phyloP scores from a whole-genome alignment of 768 basidiomycete genomes.

The Pleurotus giganteus region DNA sequence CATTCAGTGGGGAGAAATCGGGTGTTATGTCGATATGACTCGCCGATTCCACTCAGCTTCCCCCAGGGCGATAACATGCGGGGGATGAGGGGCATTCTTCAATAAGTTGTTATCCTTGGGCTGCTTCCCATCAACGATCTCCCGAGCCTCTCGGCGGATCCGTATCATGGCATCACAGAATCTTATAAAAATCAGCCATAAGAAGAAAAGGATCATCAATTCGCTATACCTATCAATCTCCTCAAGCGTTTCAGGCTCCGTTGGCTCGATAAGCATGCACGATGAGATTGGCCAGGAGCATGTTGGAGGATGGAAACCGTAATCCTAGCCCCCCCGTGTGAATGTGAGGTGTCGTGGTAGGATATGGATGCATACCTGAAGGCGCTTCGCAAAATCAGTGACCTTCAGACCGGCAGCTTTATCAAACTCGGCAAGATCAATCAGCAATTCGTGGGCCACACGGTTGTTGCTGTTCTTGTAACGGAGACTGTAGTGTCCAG shows the following conservation, averaged over 20 bases:
- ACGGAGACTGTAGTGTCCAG: constrained; percentile 79
- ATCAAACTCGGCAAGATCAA: constrained; percentile 95
- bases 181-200: constrained; percentile 33
- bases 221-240: constrained; percentile 77
- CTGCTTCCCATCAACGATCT: constrained; percentile 83
- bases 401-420: constrained; percentile 89
- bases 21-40: constrained; percentile 17
- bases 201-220: neutral
- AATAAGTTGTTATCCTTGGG: constrained; percentile 90
- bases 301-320: constrained; percentile 95
- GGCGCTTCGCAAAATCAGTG: constrained; percentile 92
- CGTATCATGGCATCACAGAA: constrained; percentile 99
- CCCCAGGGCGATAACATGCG: constrained; percentile 66
- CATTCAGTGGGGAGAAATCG: constrained; percentile 10
- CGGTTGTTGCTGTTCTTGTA: constrained; percentile 90
- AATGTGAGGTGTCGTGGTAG: no score
- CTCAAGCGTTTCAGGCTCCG: constrained; percentile 91
- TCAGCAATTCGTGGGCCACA: constrained; percentile 94
- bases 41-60: constrained; percentile 87
- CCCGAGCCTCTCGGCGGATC: constrained; percentile 89
- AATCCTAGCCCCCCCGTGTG: constrained; percentile 51
- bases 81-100: constrained; percentile 92
- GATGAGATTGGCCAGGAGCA: constrained; percentile 98
- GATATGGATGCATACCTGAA: constrained; percentile 59
- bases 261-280: constrained; percentile 97